Evolutionary conservation across 1,284 basidiomycete genomes (phyloP).

Genomic region (Fomes fomentarius): DNA sequence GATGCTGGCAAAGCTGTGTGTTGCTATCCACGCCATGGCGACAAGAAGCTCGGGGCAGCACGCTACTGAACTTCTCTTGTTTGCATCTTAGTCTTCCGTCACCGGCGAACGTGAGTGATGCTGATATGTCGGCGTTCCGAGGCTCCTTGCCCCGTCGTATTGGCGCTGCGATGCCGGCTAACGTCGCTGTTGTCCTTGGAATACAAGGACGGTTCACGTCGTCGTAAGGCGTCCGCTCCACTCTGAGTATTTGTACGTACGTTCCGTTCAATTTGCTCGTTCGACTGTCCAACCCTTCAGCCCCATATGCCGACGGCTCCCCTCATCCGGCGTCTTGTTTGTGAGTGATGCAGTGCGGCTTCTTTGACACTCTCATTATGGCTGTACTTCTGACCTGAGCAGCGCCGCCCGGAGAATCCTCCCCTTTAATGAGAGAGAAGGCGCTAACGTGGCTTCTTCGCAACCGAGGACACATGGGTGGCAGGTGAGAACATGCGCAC

Average conservation of each 20-base stretch:
- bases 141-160: not conserved
- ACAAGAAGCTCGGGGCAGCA: not conserved
- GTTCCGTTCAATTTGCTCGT: not conserved
- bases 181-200: not conserved
- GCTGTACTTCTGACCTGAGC: not conserved
- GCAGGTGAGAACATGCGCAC: constrained; percentile 1
- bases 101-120: not conserved
- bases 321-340: not conserved
- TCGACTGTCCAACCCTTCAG: not conserved
- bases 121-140: not conserved
- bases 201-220: not conserved
- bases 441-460: not conserved
- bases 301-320: not conserved
- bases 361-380: not conserved
- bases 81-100: constrained; percentile 1
- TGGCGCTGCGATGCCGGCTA: not conserved
- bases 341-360: not conserved
- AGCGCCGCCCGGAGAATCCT: not conserved
- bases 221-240: not conserved
- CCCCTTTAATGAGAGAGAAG: not conserved
- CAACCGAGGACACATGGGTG: constrained; percentile 11
- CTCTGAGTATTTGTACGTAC: not conserved
- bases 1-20: not conserved
- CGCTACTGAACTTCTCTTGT: constrained; percentile 3
- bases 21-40: not conserved